A percentile compares a stretch with the other conserved stretches of the same genome.
Conservation (phyloP, 345 rosid genomes). For the Salix viminalis region DNA sequence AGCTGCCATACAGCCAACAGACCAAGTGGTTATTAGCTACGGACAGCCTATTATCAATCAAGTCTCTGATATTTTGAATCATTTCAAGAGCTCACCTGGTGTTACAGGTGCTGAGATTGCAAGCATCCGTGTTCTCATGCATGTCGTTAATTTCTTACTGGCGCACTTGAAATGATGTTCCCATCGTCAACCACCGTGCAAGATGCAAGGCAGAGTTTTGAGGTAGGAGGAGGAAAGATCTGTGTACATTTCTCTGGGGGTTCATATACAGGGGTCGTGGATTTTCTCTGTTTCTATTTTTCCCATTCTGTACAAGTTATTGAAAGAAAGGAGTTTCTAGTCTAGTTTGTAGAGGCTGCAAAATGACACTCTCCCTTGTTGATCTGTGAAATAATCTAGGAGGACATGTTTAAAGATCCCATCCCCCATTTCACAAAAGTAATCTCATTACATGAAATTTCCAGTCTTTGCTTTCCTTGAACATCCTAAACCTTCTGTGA, state of each 20-base stretch:
- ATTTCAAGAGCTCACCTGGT: conserved; percentile 45
- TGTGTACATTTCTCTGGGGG: conserved; percentile 6
- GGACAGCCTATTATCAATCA: conserved; percentile 70
- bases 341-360: neutral
- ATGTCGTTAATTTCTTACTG: conserved; percentile 65
- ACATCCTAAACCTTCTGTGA: no score
- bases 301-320: neutral
- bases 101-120: conserved; percentile 39
- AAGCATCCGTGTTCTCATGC: conserved; percentile 58
- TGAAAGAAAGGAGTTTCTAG: neutral
- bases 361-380: neutral
- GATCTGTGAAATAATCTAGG: neutral
- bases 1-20: conserved; percentile 63
- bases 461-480: no score
- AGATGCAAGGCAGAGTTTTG: conserved; percentile 5
- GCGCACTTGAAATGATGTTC: conserved; percentile 52
- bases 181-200: neutral
- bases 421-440: neutral
- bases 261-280: neutral
- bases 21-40: conserved; percentile 56
- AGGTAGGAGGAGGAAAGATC: neutral
- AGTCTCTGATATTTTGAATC: conserved; percentile 60
- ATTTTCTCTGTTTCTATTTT: neutral
- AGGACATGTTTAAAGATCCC: neutral
- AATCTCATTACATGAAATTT: neutral